These are phyloP conservation scores for Termitomyces sp. DNA, from an alignment of 768 basidiomycete species.

Conservation along the genomic window DNA sequence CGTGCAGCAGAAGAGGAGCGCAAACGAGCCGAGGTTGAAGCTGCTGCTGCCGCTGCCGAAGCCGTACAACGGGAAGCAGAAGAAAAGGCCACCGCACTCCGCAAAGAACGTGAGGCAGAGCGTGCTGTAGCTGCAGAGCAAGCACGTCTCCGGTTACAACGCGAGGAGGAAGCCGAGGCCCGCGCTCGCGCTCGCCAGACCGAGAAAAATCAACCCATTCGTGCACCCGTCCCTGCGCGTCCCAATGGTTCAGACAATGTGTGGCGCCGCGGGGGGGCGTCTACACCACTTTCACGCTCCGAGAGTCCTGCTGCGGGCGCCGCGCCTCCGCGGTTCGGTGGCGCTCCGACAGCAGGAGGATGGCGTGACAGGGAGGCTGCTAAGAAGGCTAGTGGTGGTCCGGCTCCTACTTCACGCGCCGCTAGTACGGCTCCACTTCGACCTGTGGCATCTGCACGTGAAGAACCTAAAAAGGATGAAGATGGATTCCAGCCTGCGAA, in stretches of 20 bases:
- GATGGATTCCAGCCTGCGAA: constrained; percentile 72
- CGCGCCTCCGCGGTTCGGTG: constrained; percentile 32
- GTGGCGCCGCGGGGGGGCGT: constrained; percentile 30
- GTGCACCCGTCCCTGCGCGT: constrained; percentile 24
- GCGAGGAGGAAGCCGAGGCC: constrained; percentile 70
- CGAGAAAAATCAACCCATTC: constrained; percentile 28
- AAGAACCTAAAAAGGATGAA: constrained; percentile 48
- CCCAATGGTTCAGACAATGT: constrained; percentile 21
- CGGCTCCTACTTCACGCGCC: constrained; percentile 15
- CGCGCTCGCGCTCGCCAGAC: constrained; percentile 35
- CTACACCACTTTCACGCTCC: constrained; percentile 40
- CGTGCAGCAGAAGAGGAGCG: constrained; percentile 53
- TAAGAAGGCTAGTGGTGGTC: constrained; percentile 9
- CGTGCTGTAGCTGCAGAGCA: constrained; percentile 49
- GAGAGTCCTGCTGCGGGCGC: constrained; percentile 48
- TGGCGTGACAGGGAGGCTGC: constrained; percentile 26
- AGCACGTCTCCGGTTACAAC: constrained; percentile 55
- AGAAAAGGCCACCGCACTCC: constrained; percentile 45
- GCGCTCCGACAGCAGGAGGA: constrained; percentile 24
- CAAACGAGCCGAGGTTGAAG: constrained; percentile 45
- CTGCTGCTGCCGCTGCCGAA: constrained; percentile 40
- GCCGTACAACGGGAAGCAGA: constrained; percentile 61
- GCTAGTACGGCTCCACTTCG: constrained; percentile 25
- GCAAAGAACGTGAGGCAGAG: constrained; percentile 49
- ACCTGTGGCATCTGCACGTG: constrained; percentile 35